Evolutionary conservation across 345 rosid genomes (phyloP).

Genomic region (Arabis alpina): DNA sequence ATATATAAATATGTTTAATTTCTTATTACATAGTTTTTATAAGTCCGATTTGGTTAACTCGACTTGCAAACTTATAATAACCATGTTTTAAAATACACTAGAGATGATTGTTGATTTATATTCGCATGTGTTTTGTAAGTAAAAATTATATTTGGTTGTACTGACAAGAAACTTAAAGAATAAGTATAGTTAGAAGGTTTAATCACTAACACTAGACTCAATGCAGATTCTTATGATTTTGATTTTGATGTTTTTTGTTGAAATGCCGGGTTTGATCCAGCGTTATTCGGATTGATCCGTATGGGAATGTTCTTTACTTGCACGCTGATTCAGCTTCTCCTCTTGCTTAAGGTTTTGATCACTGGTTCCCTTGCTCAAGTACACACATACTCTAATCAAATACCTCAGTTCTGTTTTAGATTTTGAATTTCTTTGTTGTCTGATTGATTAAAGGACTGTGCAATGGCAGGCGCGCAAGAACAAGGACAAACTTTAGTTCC

Average conservation of each 20-base stretch:
- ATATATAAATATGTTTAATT: no score
- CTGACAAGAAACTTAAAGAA: no score
- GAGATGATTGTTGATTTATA: no score
- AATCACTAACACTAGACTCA: neutral
- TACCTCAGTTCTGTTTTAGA: neutral
- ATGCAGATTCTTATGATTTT: constrained; percentile 29
- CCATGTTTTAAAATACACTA: no score
- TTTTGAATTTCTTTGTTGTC: constrained; percentile 1
- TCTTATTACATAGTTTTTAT: no score
- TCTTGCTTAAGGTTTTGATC: constrained; percentile 92
- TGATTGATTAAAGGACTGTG: constrained; percentile 54
- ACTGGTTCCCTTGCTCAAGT: constrained; percentile 98
- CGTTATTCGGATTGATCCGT: constrained; percentile 78
- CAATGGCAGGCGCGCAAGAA: constrained; percentile 92
- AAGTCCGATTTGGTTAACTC: no score
- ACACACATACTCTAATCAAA: constrained; percentile 14
- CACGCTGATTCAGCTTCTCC: constrained; percentile 98
- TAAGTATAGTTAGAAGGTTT: neutral
- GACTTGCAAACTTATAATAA: no score
- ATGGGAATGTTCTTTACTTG: constrained; percentile 85
- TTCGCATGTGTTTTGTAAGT: no score
- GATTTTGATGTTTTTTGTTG: constrained; percentile 46
- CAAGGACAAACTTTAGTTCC: constrained; percentile 75
- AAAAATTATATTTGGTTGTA: no score
- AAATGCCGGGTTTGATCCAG: constrained; percentile 97